A percentile compares a stretch with the other conserved stretches of the same genome.
phyloP scores from a whole-genome alignment of 23 red algal species.

The Gracilaria caudata region DNA sequence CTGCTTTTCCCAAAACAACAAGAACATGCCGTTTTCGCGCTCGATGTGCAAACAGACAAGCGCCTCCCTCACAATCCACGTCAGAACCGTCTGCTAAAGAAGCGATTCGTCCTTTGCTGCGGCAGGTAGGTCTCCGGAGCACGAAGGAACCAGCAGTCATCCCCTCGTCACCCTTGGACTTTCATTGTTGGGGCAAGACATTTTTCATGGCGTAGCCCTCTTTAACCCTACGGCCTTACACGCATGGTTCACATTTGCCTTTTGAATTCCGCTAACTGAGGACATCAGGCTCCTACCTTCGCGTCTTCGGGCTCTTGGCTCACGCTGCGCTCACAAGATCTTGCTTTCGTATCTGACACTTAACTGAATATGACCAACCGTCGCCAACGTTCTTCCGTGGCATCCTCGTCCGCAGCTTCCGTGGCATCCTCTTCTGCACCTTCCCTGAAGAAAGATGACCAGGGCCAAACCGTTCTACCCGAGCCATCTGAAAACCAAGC shows the following conservation, averaged over 20 bases:
- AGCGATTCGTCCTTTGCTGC: background rate
- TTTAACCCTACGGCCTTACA: background rate
- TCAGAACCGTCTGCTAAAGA: background rate
- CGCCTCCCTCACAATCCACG: background rate
- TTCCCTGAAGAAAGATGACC: constrained; percentile 7
- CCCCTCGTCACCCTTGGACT: background rate
- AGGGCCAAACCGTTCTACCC: background rate
- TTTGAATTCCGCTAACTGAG: background rate
- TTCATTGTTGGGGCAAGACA: background rate
- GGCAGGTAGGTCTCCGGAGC: background rate
- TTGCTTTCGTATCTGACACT: background rate
- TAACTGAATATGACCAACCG: background rate
- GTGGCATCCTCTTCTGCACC: background rate
- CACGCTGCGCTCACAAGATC: background rate
- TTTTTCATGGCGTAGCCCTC: background rate
- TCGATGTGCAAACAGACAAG: background rate
- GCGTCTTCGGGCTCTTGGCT: background rate
- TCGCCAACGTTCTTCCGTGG: constrained; percentile 16
- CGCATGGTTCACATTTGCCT: background rate
- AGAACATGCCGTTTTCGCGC: background rate
- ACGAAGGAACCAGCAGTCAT: too few relatives aligned
- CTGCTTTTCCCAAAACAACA: background rate
- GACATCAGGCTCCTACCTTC: background rate
- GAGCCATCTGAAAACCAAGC: constrained; percentile 1
- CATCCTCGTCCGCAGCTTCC: background rate